These are phyloP conservation scores for Microdochium nivale DNA, from an alignment of 2,329 filamentous ascomycete genomes.

Conservation along the genomic window DNA sequence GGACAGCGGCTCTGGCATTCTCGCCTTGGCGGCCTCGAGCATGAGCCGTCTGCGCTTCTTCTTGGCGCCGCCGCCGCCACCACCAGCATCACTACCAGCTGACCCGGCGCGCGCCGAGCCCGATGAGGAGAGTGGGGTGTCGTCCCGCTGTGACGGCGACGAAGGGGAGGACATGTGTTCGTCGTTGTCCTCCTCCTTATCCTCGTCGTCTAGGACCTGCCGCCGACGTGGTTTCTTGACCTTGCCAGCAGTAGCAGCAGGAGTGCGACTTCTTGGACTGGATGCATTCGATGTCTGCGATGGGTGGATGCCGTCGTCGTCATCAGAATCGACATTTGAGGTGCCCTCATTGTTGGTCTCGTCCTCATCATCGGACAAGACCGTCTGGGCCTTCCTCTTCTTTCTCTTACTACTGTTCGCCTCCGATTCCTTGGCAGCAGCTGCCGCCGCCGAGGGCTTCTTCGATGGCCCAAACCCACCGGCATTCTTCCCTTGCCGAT, in stretches of 20 bases:
- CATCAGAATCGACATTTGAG: constrained; percentile 7
- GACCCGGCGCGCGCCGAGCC: constrained; percentile 15
- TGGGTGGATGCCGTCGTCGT: constrained; percentile 6
- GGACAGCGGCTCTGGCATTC: constrained; percentile 15
- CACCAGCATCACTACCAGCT: constrained; percentile 14
- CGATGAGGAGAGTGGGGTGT: constrained; percentile 31
- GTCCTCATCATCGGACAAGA: constrained; percentile 19
- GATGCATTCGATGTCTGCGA: not conserved
- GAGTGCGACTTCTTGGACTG: not conserved
- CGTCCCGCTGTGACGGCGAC: constrained; percentile 17
- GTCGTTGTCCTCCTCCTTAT: constrained; percentile 8
- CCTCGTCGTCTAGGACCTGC: not conserved
- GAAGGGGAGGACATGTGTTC: constrained; percentile 7
- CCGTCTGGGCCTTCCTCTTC: constrained; percentile 20
- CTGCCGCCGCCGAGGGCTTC: constrained; percentile 1
- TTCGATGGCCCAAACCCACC: constrained; percentile 13
- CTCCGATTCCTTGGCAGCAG: constrained; percentile 8
- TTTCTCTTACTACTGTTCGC: constrained; percentile 9
- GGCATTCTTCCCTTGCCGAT: constrained; percentile 32
- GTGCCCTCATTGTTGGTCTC: constrained; percentile 15
- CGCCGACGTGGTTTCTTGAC: not conserved
- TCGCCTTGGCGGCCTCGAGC: constrained; percentile 12
- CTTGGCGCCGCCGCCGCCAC: constrained; percentile 11
- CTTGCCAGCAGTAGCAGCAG: too few relatives aligned
- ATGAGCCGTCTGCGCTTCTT: constrained; percentile 27